Conservation (phyloP, 2,329 filamentous ascomycete species). For the Colletotrichum sp. region DNA sequence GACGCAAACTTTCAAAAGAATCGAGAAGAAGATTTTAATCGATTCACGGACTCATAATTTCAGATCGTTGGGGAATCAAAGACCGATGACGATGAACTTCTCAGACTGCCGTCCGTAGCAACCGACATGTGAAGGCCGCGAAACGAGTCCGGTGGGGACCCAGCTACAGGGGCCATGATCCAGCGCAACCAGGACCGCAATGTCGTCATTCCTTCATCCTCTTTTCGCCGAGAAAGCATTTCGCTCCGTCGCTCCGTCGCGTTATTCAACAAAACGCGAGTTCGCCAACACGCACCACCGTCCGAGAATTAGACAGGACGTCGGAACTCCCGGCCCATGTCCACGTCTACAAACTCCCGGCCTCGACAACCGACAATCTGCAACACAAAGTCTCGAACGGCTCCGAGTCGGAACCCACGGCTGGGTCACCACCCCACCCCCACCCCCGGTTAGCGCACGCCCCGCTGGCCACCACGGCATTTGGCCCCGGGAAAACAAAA, state of each 20-base stretch:
- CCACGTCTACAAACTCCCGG: not conserved
- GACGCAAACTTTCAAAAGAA: too few species aligned
- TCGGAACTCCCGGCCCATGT: not conserved
- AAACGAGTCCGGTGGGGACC: not conserved
- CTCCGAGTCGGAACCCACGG: not conserved
- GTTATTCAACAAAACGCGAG: not conserved
- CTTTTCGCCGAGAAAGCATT: not conserved
- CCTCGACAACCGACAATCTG: not conserved
- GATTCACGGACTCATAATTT: too few species aligned
- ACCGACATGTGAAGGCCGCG: not conserved
- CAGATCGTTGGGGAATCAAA: too few species aligned
- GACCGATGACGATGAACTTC: not conserved
- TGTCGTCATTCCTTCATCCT: not conserved
- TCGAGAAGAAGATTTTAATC: too few species aligned
- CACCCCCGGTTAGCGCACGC: not conserved
- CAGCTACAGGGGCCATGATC: not conserved
- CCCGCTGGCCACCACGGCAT: not conserved
- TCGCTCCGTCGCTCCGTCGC: not conserved
- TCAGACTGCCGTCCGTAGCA: not conserved
- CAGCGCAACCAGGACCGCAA: not conserved
- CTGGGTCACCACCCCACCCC: not conserved
- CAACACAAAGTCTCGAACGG: not conserved
- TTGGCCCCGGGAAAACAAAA: slow-evolving; percentile 7
- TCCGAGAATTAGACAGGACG: not conserved
- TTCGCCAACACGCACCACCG: accelerated